Percentiles rank a stretch among this genome's conserved stretches.
phyloP scores from a whole-genome alignment of 2,329 filamentous ascomycete species.

The Phialophora chinensis region DNA sequence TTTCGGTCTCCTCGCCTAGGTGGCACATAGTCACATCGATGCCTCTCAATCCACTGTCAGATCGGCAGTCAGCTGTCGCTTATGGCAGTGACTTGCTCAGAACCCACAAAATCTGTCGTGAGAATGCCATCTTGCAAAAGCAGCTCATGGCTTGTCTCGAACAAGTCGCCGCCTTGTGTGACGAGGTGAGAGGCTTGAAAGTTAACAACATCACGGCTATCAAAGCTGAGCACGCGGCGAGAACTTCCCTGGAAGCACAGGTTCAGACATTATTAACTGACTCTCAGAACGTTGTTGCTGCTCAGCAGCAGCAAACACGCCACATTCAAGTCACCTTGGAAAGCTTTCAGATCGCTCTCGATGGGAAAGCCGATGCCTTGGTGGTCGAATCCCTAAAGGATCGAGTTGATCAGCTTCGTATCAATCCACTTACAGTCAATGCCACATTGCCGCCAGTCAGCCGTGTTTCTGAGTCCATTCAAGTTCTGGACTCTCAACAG shows the following conservation, averaged over 20 bases:
- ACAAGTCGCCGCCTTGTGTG: constrained; percentile 16
- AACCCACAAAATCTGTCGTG: constrained; percentile 37
- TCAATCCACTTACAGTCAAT: not conserved
- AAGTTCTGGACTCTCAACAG: constrained; percentile 24
- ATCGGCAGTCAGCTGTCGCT: constrained; percentile 23
- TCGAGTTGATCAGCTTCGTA: constrained; percentile 8
- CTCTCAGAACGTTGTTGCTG: not conserved
- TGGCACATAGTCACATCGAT: not conserved
- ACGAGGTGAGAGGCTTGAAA: constrained; percentile 25
- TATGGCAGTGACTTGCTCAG: constrained; percentile 37
- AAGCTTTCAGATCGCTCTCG: constrained; percentile 7
- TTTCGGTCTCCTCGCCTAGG: not conserved
- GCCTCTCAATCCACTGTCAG: constrained; percentile 16
- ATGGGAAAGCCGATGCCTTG: constrained; percentile 21
- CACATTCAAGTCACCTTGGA: constrained; percentile 10
- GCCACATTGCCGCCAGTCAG: constrained; percentile 17
- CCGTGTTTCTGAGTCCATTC: constrained; percentile 12
- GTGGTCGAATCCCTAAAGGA: constrained; percentile 12
- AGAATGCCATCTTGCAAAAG: constrained; percentile 35
- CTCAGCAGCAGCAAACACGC: constrained; percentile 9
- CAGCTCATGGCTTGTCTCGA: constrained; percentile 29
- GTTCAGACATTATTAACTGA: not conserved
- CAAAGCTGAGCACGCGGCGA: not conserved
- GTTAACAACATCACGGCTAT: not conserved
- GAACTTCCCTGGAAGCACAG: constrained; percentile 3